phyloP scores from a whole-genome alignment of 345 rosid genomes.

The Citrus maxima region DNA sequence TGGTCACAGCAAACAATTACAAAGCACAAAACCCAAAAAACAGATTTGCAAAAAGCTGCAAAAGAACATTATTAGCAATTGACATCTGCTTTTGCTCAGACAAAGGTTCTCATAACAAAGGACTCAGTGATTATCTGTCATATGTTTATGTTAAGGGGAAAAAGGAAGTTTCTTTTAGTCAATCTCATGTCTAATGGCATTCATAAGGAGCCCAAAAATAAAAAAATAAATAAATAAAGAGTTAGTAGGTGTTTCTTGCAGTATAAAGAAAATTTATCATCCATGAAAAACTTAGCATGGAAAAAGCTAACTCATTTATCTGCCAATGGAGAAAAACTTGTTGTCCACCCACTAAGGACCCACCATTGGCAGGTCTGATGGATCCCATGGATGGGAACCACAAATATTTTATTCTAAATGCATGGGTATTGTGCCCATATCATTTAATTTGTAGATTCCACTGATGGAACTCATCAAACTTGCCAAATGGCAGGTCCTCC shows the following conservation, averaged over 20 bases:
- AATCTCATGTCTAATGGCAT: neutral
- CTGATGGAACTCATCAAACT: too few species aligned
- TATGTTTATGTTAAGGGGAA: neutral
- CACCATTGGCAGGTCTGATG: too few species aligned
- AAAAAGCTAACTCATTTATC: neutral
- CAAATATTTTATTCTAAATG: too few species aligned
- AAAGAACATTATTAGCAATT: neutral
- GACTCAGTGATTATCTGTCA: neutral
- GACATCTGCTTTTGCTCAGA: neutral
- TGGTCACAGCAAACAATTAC: neutral
- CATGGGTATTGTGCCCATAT: too few species aligned
- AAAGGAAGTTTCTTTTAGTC: neutral
- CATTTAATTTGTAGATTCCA: too few species aligned
- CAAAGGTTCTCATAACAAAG: neutral
- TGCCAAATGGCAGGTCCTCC: too few species aligned
- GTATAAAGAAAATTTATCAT: neutral
- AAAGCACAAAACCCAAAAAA: neutral
- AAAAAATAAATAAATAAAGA: too few species aligned
- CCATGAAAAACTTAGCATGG: neutral
- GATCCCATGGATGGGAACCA: too few species aligned
- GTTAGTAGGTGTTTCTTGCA: neutral
- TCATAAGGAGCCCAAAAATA: neutral
- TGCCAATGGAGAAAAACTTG: neutral
- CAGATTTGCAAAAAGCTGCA: neutral
- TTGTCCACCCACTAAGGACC: too few species aligned